Percentiles rank a stretch among this genome's conserved stretches.
Conservation (phyloP, 2,329 filamentous ascomycete species). For the Cladorrhinum sp. region DNA sequence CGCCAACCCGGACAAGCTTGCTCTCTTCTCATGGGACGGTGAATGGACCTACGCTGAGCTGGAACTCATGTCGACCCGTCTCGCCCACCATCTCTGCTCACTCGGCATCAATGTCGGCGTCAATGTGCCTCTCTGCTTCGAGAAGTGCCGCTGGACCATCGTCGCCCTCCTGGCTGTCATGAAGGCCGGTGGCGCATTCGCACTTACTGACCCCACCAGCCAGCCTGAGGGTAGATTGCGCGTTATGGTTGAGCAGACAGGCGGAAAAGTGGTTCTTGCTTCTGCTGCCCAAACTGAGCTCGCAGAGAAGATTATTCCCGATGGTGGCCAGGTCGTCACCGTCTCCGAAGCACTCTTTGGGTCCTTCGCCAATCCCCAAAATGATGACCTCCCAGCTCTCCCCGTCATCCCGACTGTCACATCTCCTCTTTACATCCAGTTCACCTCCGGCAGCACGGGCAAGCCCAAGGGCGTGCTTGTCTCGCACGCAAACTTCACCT, state of each 20-base stretch:
- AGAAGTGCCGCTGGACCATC: slow-evolving; percentile 27
- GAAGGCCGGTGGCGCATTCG: slow-evolving; percentile 27
- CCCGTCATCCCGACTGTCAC: slow-evolving; percentile 11
- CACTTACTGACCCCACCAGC: slow-evolving; percentile 25
- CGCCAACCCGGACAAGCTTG: slow-evolving; percentile 37
- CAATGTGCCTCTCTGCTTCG: slow-evolving; percentile 38
- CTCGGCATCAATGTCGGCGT: slow-evolving; percentile 39
- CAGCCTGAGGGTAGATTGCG: slow-evolving; percentile 24
- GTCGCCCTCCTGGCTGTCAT: slow-evolving; percentile 26
- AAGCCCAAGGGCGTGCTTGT: slow-evolving; percentile 52
- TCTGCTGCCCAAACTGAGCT: slow-evolving; percentile 19
- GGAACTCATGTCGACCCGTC: slow-evolving; percentile 39
- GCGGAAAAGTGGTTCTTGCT: slow-evolving; percentile 19
- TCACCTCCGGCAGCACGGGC: slow-evolving; percentile 57
- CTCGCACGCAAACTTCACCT: slow-evolving; percentile 31
- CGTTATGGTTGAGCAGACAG: slow-evolving; percentile 25
- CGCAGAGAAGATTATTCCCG: slow-evolving; percentile 11
- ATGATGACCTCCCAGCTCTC: not conserved
- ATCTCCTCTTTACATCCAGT: slow-evolving; percentile 30
- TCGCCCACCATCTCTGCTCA: slow-evolving; percentile 40
- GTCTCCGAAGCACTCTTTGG: slow-evolving; percentile 7
- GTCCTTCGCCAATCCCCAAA: not conserved
- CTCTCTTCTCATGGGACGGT: slow-evolving; percentile 51
- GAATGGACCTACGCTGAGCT: slow-evolving; percentile 45
- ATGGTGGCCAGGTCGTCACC: slow-evolving; percentile 10